Evolutionary conservation across 257 asterid species (phyloP).

Genomic region (Solanum piurae): DNA sequence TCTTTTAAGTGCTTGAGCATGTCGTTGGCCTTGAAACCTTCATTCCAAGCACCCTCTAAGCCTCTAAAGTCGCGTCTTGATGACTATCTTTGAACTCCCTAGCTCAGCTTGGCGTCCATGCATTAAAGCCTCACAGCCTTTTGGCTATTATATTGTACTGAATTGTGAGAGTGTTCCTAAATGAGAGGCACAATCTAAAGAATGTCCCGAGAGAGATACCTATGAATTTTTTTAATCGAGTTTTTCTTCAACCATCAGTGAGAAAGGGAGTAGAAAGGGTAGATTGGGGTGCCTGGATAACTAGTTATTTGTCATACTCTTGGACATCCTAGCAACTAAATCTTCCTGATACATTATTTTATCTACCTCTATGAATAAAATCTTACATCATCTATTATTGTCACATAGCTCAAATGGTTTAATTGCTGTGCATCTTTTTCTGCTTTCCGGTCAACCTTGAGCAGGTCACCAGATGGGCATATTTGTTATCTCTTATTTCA

Average conservation of each 20-base stretch:
- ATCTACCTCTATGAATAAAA: background rate
- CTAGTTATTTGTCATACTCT: background rate
- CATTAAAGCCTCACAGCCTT: background rate
- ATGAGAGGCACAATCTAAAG: background rate
- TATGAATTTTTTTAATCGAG: background rate
- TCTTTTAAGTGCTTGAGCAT: background rate
- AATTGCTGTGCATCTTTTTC: background rate
- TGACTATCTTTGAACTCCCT: background rate
- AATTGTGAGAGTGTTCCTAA: background rate
- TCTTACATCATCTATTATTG: background rate
- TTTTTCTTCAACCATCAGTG: background rate
- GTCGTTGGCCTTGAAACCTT: background rate
- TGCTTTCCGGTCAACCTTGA: conserved; percentile 4
- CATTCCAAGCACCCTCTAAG: background rate
- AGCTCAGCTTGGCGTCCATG: background rate
- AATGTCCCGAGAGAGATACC: background rate
- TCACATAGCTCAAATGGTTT: background rate
- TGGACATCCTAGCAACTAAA: background rate
- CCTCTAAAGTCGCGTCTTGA: background rate
- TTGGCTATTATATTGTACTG: background rate
- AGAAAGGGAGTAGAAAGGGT: background rate
- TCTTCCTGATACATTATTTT: background rate
- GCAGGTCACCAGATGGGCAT: conserved; percentile 30
- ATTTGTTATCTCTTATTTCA: conserved; percentile 26
- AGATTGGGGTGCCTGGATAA: background rate